These are phyloP conservation scores for Fraxinus sp. DNA, from an alignment of 305 asterid genomes.

Conservation along the genomic window DNA sequence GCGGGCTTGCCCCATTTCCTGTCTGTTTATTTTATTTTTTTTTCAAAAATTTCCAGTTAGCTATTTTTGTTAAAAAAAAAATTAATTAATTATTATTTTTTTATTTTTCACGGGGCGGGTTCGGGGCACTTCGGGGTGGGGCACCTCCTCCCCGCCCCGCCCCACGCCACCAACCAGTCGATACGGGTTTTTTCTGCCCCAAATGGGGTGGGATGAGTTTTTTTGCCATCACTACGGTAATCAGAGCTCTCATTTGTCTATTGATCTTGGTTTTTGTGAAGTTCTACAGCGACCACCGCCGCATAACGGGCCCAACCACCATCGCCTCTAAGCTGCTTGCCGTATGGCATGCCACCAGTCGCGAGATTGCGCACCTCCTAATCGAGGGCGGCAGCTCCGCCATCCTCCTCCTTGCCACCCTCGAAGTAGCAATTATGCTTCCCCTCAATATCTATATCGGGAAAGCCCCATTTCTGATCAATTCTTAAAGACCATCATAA, in stretches of 20 bases:
- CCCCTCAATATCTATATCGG: constrained; percentile 83
- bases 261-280: constrained; percentile 80
- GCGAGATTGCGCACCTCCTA: constrained; percentile 78
- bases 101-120: too few species aligned
- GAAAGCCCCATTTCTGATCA: constrained; percentile 68
- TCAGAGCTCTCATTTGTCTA: constrained; percentile 86
- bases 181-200: too few species aligned
- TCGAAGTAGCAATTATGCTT: constrained; percentile 60
- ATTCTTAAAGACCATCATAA: constrained; percentile 85
- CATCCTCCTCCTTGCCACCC: constrained; percentile 60
- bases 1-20: too few species aligned
- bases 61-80: too few species aligned
- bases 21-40: too few species aligned
- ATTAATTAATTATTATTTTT: too few species aligned
- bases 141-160: too few species aligned
- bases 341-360: constrained; percentile 95
- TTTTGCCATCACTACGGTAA: too few species aligned
- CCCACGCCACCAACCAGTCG: too few species aligned
- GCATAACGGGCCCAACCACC: constrained; percentile 87
- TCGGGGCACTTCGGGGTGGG: too few species aligned
- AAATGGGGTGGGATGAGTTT: too few species aligned
- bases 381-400: constrained; percentile 89
- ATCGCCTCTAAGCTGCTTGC: constrained; percentile 86
- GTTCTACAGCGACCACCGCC: constrained; percentile 96
- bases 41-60: too few species aligned